Evolutionary conservation across 441 rosid species (phyloP).

Genomic region (Breynia disticha): DNA sequence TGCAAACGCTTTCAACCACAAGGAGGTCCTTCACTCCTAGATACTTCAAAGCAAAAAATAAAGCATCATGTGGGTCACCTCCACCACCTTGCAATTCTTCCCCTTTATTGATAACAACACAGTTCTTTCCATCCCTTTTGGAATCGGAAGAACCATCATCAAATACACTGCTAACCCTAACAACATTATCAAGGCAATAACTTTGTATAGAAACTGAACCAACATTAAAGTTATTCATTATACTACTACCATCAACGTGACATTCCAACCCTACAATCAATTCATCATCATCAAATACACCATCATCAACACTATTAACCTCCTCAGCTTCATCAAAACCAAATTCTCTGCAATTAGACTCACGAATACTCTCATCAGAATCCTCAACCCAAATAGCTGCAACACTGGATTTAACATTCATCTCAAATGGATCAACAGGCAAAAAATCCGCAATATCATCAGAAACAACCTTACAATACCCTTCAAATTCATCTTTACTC

Average conservation of each 20-base stretch:
- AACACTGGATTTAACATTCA: constrained; percentile 52
- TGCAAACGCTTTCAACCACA: constrained; percentile 47
- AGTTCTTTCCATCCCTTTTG: background rate
- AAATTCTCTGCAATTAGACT: constrained; percentile 26
- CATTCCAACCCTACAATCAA: constrained; percentile 52
- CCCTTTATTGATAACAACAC: constrained; percentile 1
- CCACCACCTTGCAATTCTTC: constrained; percentile 17
- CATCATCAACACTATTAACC: background rate
- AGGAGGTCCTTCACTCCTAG: constrained; percentile 59
- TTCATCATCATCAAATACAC: constrained; percentile 16
- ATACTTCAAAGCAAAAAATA: constrained; percentile 42
- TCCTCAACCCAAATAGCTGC: constrained; percentile 67
- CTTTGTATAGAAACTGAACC: constrained; percentile 11
- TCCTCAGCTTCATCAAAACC: constrained; percentile 15
- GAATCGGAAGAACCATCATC: constrained; percentile 10
- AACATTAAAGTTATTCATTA: constrained; percentile 26
- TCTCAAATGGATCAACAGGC: constrained; percentile 83
- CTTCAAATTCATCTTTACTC: constrained; percentile 10
- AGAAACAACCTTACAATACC: constrained; percentile 5
- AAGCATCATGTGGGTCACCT: constrained; percentile 40
- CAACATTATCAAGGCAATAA: constrained; percentile 9
- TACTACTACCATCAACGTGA: constrained; percentile 47
- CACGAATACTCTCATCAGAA: constrained; percentile 44
- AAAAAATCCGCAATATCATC: constrained; percentile 55
- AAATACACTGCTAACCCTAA: constrained; percentile 9